Evolutionary conservation across 208 protist species (phyloP).

Genomic region (Trichomonas vaginalis): DNA sequence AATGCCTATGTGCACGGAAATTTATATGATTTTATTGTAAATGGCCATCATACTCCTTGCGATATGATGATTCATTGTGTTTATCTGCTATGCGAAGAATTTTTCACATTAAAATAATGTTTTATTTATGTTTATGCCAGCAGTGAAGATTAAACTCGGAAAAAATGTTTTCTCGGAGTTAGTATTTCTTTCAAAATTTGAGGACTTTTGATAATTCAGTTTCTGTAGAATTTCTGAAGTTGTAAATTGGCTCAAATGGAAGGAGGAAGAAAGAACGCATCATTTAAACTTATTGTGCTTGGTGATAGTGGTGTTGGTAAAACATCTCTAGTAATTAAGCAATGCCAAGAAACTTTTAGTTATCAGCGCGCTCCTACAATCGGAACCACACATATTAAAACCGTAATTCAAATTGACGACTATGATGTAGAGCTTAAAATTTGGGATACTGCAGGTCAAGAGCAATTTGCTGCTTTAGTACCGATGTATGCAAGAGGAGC

Average conservation of each 20-base stretch:
- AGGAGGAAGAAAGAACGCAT: neutral
- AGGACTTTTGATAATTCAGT: too few species aligned
- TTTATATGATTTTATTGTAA: too few species aligned
- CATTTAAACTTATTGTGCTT: neutral
- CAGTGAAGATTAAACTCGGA: too few species aligned
- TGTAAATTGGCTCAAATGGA: neutral
- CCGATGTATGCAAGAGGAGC: neutral
- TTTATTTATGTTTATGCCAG: too few species aligned
- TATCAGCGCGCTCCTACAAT: neutral
- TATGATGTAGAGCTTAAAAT: neutral
- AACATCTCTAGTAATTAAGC: neutral
- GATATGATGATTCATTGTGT: too few species aligned
- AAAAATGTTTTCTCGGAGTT: too few species aligned
- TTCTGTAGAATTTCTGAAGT: neutral
- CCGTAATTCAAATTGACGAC: neutral
- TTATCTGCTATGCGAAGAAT: too few species aligned
- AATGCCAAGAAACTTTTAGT: neutral
- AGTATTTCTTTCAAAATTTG: too few species aligned
- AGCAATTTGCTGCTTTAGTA: neutral
- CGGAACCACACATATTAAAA: neutral
- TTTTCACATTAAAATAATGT: too few species aligned
- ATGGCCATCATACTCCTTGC: too few species aligned
- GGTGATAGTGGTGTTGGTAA: conserved; percentile 2
- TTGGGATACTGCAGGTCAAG: conserved; percentile 8
- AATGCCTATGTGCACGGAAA: too few species aligned